These are phyloP conservation scores for Cudoniella acicularis DNA, from an alignment of 495 filamentous ascomycete genomes.

Conservation along the genomic window DNA sequence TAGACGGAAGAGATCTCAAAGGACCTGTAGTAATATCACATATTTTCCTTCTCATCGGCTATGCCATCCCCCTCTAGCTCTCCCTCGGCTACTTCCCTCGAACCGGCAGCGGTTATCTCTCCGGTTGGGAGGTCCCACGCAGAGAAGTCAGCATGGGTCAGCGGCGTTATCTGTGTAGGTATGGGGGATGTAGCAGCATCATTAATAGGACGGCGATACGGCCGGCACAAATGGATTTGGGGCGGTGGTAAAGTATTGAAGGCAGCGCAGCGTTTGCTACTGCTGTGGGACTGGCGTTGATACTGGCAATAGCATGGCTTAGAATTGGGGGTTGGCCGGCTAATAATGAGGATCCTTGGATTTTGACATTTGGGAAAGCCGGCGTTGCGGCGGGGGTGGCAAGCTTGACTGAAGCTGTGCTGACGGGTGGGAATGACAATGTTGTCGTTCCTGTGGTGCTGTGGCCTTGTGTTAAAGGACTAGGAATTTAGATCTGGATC, in stretches of 20 bases:
- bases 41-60: slow-evolving; percentile 93
- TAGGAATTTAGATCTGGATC: slow-evolving; percentile 65
- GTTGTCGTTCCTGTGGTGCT: slow-evolving; percentile 93
- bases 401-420: slow-evolving; percentile 88
- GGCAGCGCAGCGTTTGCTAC: slow-evolving; percentile 80
- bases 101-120: slow-evolving; percentile 45
- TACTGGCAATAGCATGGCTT: slow-evolving; percentile 73
- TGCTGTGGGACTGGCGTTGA: slow-evolving; percentile 72
- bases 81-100: slow-evolving; percentile 64
- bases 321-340: slow-evolving; percentile 64
- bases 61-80: slow-evolving; percentile 91
- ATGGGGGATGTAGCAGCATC: slow-evolving; percentile 96
- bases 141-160: slow-evolving; percentile 83
- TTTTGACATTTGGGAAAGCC: slow-evolving; percentile 51
- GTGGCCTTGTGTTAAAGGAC: slow-evolving; percentile 81
- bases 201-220: slow-evolving; percentile 80
- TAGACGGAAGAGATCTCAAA: slow-evolving; percentile 88
- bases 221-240: slow-evolving; percentile 91
- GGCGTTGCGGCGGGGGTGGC: slow-evolving; percentile 70
- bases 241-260: slow-evolving; percentile 89
- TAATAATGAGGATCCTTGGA: slow-evolving; percentile 34
- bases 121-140: slow-evolving; percentile 66
- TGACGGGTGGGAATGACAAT: slow-evolving; percentile 98
- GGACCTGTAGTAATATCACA: slow-evolving; percentile 94
- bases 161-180: slow-evolving; percentile 89